phyloP scores from a whole-genome alignment of 345 rosid genomes.

The Citropsis articulata region DNA sequence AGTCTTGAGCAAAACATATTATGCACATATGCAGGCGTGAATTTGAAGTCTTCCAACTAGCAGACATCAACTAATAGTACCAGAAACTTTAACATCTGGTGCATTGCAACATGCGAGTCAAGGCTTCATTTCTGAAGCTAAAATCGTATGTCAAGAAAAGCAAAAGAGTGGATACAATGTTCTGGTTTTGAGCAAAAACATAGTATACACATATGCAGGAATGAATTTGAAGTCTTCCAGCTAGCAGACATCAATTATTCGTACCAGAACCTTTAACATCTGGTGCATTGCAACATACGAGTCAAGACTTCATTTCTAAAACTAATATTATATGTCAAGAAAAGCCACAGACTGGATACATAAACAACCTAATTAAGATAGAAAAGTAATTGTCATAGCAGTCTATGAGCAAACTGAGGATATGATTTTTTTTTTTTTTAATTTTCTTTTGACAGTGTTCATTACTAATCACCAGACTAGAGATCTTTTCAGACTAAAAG shows the following conservation, averaged over 20 bases:
- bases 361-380: background rate
- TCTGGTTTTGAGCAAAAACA: conserved; percentile 1
- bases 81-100: background rate
- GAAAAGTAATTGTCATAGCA: background rate
- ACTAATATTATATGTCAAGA: background rate
- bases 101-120: background rate
- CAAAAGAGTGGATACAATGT: background rate
- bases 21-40: background rate
- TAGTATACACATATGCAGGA: background rate
- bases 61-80: background rate
- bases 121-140: background rate
- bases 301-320: background rate
- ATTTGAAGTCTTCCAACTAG: background rate
- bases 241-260: background rate
- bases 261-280: background rate
- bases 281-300: background rate
- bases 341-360: background rate
- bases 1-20: background rate
- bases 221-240: background rate
- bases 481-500: background rate
- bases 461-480: background rate
- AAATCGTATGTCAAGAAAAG: background rate
- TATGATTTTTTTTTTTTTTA: background rate
- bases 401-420: background rate
- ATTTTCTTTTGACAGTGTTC: background rate